These are phyloP conservation scores for Lipomyces kockii DNA, from an alignment of 805 yeast species.

Conservation along the genomic window DNA sequence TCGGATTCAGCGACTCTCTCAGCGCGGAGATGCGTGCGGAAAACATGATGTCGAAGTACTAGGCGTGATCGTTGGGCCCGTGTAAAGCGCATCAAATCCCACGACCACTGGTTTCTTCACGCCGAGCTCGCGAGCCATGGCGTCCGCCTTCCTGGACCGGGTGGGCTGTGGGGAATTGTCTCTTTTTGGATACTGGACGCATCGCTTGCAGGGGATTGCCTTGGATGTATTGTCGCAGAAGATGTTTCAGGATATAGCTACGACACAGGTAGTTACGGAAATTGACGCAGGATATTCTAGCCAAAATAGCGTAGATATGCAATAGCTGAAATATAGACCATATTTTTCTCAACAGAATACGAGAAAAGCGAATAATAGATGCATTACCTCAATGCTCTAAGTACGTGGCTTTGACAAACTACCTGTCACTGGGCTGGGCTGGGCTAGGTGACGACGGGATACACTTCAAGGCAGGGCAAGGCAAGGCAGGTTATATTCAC, in stretches of 20 bases:
- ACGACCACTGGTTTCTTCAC: not conserved
- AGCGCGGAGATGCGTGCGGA: not conserved
- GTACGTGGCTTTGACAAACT: too few species aligned
- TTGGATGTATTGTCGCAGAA: not conserved
- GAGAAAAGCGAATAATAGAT: too few species aligned
- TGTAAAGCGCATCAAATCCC: not conserved
- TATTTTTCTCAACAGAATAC: too few species aligned
- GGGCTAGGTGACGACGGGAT: too few species aligned
- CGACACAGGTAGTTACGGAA: not conserved
- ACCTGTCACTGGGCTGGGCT: too few species aligned
- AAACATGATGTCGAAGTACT: not conserved
- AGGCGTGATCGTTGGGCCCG: not conserved
- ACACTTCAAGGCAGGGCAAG: too few species aligned
- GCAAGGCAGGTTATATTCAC: too few species aligned
- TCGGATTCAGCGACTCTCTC: not conserved
- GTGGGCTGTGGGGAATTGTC: constrained; percentile 1
- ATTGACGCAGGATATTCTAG: not conserved
- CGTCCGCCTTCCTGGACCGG: not conserved
- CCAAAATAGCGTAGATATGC: too few species aligned
- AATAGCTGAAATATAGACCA: too few species aligned
- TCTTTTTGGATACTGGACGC: not conserved
- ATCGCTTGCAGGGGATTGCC: constrained; percentile 1
- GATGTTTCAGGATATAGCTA: not conserved
- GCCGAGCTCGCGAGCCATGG: not conserved
- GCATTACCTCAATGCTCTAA: too few species aligned